phyloP scores from a whole-genome alignment of 1,284 basidiomycete genomes.

The Trichosporon ovoides region DNA sequence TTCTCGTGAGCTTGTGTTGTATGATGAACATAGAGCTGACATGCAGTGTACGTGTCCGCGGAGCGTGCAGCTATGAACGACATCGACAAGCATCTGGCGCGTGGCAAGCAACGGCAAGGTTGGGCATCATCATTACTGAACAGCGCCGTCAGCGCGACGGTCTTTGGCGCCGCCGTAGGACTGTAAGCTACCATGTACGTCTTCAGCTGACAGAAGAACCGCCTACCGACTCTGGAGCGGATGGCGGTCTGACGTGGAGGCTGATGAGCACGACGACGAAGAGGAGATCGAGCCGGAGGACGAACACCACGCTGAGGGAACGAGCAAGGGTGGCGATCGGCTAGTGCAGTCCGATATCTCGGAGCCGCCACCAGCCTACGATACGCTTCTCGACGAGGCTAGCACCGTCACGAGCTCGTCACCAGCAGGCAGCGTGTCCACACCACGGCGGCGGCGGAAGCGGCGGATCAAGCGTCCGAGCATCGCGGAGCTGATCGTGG shows the following conservation, averaged over 20 bases:
- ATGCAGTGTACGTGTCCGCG: constrained; percentile 1
- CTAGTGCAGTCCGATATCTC: background rate
- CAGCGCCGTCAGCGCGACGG: constrained; percentile 27
- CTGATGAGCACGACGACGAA: background rate
- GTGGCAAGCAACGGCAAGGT: constrained; percentile 6
- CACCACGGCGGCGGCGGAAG: background rate
- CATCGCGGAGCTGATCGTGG: constrained; percentile 11
- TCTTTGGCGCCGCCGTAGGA: constrained; percentile 32
- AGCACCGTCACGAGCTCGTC: background rate
- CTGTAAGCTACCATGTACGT: constrained; percentile 23
- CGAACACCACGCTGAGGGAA: background rate
- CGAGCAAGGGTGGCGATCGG: background rate
- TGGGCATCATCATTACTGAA: constrained; percentile 27
- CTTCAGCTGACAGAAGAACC: constrained; percentile 19
- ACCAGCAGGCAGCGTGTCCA: background rate
- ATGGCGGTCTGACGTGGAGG: background rate
- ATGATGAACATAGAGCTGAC: background rate
- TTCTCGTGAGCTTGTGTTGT: background rate
- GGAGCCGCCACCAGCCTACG: background rate
- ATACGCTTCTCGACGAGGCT: background rate
- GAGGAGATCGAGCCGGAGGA: background rate
- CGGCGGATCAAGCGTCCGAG: constrained; percentile 12
- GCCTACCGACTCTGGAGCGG: constrained; percentile 26
- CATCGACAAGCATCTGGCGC: background rate
- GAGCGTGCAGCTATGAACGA: constrained; percentile 3